Evolutionary conservation across 1,284 basidiomycete species (phyloP).

Genomic region (Ganoderma multipileum): DNA sequence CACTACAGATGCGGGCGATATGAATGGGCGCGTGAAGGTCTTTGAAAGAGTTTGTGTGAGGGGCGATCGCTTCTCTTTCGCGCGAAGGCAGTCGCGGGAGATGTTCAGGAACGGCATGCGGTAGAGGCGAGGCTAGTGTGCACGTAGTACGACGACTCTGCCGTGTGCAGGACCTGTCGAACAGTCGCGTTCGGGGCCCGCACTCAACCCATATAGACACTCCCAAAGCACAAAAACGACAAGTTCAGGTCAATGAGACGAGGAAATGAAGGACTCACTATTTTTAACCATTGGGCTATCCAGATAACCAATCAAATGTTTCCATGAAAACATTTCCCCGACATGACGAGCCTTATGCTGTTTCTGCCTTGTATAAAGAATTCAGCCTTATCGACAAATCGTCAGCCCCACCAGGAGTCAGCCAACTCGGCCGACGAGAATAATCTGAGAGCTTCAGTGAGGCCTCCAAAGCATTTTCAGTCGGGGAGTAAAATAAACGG

Average conservation of each 20-base stretch:
- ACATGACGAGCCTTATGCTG: background rate
- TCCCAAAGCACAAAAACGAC: background rate
- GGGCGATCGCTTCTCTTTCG: conserved; percentile 1
- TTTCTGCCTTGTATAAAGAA: background rate
- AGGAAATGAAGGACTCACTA: background rate
- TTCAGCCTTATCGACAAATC: background rate
- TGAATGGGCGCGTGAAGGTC: conserved; percentile 4
- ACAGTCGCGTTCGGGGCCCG: background rate
- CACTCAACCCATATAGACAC: background rate
- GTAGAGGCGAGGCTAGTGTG: background rate
- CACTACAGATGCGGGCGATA: background rate
- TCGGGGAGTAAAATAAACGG: background rate
- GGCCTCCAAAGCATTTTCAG: background rate
- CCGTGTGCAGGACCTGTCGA: background rate
- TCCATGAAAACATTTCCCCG: background rate
- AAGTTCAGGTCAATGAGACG: background rate
- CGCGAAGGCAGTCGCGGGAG: background rate
- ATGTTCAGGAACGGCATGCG: background rate
- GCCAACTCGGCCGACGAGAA: background rate
- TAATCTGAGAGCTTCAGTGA: background rate
- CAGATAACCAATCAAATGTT: background rate
- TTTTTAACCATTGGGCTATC: background rate
- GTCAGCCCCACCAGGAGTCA: background rate
- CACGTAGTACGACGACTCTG: background rate
- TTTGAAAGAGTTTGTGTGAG: background rate